Percentiles rank a stretch among this genome's conserved stretches.
Conservation (phyloP, 2,329 filamentous ascomycete species). For the Xylariaceae sp. region DNA sequence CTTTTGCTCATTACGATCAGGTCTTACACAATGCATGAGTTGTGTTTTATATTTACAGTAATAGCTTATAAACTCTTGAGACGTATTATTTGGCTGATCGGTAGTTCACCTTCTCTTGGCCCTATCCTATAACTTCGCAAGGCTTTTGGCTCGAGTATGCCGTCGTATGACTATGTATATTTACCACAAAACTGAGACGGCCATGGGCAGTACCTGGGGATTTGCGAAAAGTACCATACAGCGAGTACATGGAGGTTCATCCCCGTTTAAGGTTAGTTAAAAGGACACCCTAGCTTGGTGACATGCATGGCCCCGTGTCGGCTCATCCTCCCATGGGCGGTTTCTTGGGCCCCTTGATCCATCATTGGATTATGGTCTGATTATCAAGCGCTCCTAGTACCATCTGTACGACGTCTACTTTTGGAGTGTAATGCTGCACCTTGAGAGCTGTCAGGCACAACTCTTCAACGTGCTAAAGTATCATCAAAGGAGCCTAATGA, state of each 20-base stretch:
- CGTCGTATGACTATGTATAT: neutral
- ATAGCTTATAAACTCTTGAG: neutral
- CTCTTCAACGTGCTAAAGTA: conserved; percentile 29
- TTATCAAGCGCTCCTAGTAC: conserved; percentile 24
- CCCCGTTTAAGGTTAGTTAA: conserved; percentile 26
- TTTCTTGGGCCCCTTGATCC: conserved; percentile 29
- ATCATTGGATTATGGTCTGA: conserved; percentile 31
- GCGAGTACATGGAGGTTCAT: conserved; percentile 24
- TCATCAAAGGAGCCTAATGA: conserved; percentile 28
- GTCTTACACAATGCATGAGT: neutral
- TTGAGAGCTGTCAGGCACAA: conserved; percentile 30
- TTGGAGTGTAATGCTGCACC: conserved; percentile 15
- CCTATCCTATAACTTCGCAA: neutral
- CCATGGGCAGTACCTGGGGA: conserved; percentile 17
- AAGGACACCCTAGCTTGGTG: conserved; percentile 26
- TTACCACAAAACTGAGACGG: neutral
- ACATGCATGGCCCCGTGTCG: conserved; percentile 42
- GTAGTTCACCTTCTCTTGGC: neutral
- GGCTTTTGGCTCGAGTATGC: neutral
- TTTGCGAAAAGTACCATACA: conserved; percentile 34
- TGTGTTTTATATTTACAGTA: conserved; percentile 1
- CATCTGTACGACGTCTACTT: conserved; percentile 18
- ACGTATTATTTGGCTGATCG: neutral
- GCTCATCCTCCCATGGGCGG: conserved; percentile 39
- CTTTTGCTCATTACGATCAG: conserved; percentile 16